Percentiles rank a stretch among this genome's conserved stretches.
phyloP scores from a whole-genome alignment of 2,329 filamentous ascomycete genomes.

The Trichophyton verrucosum region DNA sequence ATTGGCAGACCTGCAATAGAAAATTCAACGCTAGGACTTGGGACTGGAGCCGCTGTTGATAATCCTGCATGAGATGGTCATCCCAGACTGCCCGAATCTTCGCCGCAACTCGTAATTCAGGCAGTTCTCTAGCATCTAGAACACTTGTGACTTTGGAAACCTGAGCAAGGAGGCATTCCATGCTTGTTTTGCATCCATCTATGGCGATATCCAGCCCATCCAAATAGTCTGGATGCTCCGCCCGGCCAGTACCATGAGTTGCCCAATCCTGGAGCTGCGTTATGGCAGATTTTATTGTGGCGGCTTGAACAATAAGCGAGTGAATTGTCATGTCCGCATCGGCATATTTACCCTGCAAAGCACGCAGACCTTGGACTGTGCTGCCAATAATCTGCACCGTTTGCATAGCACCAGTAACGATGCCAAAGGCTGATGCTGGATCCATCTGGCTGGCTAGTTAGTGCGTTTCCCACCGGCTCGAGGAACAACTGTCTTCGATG shows the following conservation, averaged over 20 bases:
- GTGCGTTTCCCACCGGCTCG: not conserved
- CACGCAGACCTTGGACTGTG: constrained; percentile 22
- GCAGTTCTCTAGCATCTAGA: constrained; percentile 12
- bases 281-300: constrained; percentile 26
- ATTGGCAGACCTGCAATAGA: constrained; percentile 29
- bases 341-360: constrained; percentile 24
- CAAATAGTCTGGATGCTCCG: constrained; percentile 19
- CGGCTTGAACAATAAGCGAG: constrained; percentile 26
- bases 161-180: constrained; percentile 26
- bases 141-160: constrained; percentile 20
- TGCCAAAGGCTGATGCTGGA: constrained; percentile 25
- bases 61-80: constrained; percentile 26
- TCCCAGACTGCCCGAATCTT: constrained; percentile 26
- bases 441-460: constrained; percentile 44
- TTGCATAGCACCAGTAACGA: constrained; percentile 24
- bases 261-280: constrained; percentile 28
- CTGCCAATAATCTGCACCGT: constrained; percentile 24
- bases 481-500: not conserved
- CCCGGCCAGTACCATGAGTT: constrained; percentile 16
- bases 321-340: constrained; percentile 29
- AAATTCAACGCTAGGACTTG: constrained; percentile 29
- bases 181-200: constrained; percentile 25
- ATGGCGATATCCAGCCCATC: constrained; percentile 24
- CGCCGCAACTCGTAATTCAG: constrained; percentile 17
- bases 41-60: constrained; percentile 25